Percentiles rank a stretch among this genome's conserved stretches.
phyloP scores from a whole-genome alignment of 495 filamentous ascomycete genomes.

The Pyrenopolyporus hunteri region DNA sequence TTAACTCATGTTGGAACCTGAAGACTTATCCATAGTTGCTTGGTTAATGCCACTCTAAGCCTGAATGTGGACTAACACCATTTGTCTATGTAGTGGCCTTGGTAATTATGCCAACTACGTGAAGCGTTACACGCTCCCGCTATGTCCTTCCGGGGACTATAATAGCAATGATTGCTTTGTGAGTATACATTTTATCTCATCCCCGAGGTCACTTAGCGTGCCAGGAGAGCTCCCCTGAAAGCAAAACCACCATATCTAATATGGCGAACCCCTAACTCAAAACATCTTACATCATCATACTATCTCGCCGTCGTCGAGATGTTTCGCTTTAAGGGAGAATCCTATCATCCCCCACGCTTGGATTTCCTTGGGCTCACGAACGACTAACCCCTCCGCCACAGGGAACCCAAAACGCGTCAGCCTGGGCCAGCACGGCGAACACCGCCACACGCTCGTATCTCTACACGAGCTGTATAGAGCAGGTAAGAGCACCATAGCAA shows the following conservation, averaged over 20 bases:
- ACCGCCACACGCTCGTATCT: constrained; percentile 49
- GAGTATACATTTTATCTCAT: constrained; percentile 1
- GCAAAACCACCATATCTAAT: too few relatives aligned
- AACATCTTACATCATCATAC: too few relatives aligned
- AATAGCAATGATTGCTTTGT: constrained; percentile 53
- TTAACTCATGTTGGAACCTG: too few relatives aligned
- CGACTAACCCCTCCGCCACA: constrained; percentile 1
- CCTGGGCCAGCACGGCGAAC: constrained; percentile 49
- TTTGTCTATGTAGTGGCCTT: constrained; percentile 33
- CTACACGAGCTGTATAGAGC: constrained; percentile 55
- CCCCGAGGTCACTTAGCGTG: not conserved
- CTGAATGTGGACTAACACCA: constrained; percentile 10
- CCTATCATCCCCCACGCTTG: not conserved
- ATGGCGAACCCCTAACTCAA: too few relatives aligned
- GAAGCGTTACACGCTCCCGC: constrained; percentile 47
- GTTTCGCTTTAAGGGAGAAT: not conserved
- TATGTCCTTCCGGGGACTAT: constrained; percentile 49
- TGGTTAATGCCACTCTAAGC: too few relatives aligned
- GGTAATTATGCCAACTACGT: constrained; percentile 57
- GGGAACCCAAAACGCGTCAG: constrained; percentile 41
- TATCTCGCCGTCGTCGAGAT: too few relatives aligned
- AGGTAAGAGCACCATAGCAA: constrained; percentile 23
- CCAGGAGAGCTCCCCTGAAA: too few relatives aligned
- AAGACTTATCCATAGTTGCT: too few relatives aligned
- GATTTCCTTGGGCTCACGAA: not conserved